Conservation (phyloP, 1,139 yeast genomes). For the Lodderomyces orthopsilosis region DNA sequence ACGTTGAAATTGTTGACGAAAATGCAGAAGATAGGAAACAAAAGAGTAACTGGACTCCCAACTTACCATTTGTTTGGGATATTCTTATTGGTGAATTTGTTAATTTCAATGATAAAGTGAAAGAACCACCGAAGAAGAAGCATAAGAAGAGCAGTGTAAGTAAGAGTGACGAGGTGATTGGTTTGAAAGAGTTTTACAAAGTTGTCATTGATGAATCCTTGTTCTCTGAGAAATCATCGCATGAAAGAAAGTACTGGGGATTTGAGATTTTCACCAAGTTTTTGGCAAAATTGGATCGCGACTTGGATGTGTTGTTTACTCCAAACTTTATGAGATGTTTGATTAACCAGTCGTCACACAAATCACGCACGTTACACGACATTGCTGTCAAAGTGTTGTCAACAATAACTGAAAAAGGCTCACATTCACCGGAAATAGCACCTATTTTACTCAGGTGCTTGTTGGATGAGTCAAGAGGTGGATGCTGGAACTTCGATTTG, state of each 20-base stretch:
- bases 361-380: conserved; percentile 64
- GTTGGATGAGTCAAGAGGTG: conserved; percentile 50
- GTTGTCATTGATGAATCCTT: conserved; percentile 75
- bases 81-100: conserved; percentile 48
- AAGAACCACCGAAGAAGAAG: conserved; percentile 8
- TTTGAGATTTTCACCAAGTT: conserved; percentile 65
- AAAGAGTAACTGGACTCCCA: conserved; percentile 74
- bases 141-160: conserved; percentile 21
- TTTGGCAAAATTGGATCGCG: conserved; percentile 18
- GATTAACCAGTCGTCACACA: conserved; percentile 72
- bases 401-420: conserved; percentile 43
- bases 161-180: conserved; percentile 19
- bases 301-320: conserved; percentile 50
- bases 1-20: conserved; percentile 40
- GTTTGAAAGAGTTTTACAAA: conserved; percentile 73
- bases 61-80: conserved; percentile 82
- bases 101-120: conserved; percentile 18
- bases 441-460: conserved; percentile 49
- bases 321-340: conserved; percentile 72
- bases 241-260: conserved; percentile 87
- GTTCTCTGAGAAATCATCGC: conserved; percentile 73
- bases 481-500: conserved; percentile 73
- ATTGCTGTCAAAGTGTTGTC: conserved; percentile 56
- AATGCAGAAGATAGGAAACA: conserved; percentile 35
- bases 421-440: conserved; percentile 14